Conservation (phyloP, 2,329 filamentous ascomycete species). For the Beauveria sp. region DNA sequence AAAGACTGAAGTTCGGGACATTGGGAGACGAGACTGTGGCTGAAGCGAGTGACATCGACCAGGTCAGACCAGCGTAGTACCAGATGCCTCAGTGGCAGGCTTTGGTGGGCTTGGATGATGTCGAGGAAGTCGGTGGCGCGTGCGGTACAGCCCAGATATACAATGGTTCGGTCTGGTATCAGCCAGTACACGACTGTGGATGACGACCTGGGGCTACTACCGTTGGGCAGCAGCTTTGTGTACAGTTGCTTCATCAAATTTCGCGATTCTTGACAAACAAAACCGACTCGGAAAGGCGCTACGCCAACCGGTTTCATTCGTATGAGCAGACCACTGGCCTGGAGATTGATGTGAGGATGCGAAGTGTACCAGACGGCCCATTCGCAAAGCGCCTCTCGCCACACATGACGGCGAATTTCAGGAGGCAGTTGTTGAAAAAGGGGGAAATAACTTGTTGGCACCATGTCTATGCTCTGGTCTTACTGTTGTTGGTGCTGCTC, state of each 20-base stretch:
- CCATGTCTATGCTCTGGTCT: neutral
- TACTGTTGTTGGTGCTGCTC: neutral
- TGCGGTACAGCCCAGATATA: constrained; percentile 6
- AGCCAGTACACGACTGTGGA: constrained; percentile 4
- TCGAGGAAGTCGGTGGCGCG: constrained; percentile 11
- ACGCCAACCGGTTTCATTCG: constrained; percentile 3
- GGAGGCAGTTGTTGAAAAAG: neutral
- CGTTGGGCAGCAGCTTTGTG: neutral
- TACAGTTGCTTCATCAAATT: neutral
- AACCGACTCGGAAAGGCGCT: constrained; percentile 1
- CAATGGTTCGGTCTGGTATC: constrained; percentile 4
- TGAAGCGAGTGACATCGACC: constrained; percentile 4
- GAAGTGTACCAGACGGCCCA: constrained; percentile 10
- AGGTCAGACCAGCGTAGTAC: constrained; percentile 6
- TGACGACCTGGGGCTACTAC: neutral
- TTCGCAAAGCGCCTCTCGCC: constrained; percentile 3
- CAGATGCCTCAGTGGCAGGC: constrained; percentile 1
- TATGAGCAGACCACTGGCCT: constrained; percentile 3
- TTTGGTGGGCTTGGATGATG: constrained; percentile 3
- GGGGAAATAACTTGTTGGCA: neutral
- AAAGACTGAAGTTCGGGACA: constrained; percentile 6
- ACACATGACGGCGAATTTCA: constrained; percentile 2
- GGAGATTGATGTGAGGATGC: constrained; percentile 8
- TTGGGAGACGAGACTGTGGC: neutral
- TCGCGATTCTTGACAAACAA: constrained; percentile 7